These are phyloP conservation scores for Bassia scoparia DNA, from an alignment of 148 eudicot species.

Conservation along the genomic window DNA sequence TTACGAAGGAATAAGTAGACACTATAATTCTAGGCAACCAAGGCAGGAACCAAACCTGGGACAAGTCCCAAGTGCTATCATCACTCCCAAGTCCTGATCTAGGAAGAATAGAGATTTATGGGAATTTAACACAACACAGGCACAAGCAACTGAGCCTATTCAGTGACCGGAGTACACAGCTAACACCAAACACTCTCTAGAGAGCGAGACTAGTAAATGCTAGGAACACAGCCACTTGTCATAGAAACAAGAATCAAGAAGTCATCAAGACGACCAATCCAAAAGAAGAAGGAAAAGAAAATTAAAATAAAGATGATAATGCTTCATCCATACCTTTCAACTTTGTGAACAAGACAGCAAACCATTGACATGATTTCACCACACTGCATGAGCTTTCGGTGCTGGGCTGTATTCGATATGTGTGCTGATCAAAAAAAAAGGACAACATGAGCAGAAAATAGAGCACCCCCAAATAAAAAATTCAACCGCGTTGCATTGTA, in stretches of 20 bases:
- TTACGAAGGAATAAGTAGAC: too few relatives aligned
- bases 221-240: neutral
- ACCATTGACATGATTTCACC: conserved; percentile 71
- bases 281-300: neutral
- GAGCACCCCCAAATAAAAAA: too few relatives aligned
- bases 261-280: neutral
- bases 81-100: too few relatives aligned
- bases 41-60: too few relatives aligned
- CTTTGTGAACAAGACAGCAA: conserved; percentile 63
- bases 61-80: too few relatives aligned
- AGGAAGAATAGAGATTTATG: too few relatives aligned
- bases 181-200: neutral
- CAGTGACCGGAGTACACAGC: too few relatives aligned
- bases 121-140: too few relatives aligned
- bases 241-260: neutral
- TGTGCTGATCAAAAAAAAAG: conserved; percentile 52
- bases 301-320: neutral
- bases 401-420: conserved; percentile 82
- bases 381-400: conserved; percentile 61
- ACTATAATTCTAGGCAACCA: too few relatives aligned
- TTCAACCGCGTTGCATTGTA: neutral
- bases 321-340: conserved; percentile 51
- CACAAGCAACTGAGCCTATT: too few relatives aligned
- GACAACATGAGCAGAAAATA: neutral
- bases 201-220: too few relatives aligned